phyloP scores from a whole-genome alignment of 2,329 filamentous ascomycete species.

The Orbilia javanica region DNA sequence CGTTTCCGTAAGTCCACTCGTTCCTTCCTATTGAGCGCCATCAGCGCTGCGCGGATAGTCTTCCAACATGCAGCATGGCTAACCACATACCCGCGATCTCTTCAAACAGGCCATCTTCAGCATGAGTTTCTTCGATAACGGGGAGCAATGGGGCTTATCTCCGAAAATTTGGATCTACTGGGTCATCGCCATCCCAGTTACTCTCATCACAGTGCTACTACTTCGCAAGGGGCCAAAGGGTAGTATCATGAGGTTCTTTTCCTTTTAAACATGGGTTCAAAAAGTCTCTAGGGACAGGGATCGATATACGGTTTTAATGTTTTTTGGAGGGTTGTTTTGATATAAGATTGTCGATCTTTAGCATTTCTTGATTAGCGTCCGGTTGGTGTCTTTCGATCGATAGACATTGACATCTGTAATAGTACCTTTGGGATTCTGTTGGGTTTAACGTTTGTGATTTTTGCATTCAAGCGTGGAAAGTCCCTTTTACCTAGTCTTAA shows the following conservation, averaged over 20 bases:
- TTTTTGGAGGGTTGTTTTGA: not conserved
- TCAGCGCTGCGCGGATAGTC: not conserved
- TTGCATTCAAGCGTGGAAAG: not conserved
- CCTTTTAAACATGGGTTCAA: not conserved
- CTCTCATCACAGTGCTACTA: not conserved
- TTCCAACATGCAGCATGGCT: too few species aligned
- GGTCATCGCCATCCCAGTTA: conserved; percentile 28
- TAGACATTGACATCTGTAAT: not conserved
- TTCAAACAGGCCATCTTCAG: conserved; percentile 9
- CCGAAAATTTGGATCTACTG: conserved; percentile 39
- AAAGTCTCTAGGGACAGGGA: not conserved
- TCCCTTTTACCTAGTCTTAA: not conserved
- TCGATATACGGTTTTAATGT: too few species aligned
- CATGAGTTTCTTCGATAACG: conserved; percentile 32
- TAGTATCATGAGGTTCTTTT: not conserved
- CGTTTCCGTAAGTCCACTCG: conserved; percentile 23
- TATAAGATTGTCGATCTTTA: not conserved
- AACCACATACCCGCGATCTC: not conserved
- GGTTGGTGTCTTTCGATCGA: not conserved
- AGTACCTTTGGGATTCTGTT: not conserved
- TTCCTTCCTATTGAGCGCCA: not conserved
- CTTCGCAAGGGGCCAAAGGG: not conserved
- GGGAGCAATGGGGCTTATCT: conserved; percentile 4
- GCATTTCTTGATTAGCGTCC: not conserved
- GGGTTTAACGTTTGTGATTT: not conserved